phyloP scores from a whole-genome alignment of 1,139 yeast genomes.

The Yamadazyma aaseri region DNA sequence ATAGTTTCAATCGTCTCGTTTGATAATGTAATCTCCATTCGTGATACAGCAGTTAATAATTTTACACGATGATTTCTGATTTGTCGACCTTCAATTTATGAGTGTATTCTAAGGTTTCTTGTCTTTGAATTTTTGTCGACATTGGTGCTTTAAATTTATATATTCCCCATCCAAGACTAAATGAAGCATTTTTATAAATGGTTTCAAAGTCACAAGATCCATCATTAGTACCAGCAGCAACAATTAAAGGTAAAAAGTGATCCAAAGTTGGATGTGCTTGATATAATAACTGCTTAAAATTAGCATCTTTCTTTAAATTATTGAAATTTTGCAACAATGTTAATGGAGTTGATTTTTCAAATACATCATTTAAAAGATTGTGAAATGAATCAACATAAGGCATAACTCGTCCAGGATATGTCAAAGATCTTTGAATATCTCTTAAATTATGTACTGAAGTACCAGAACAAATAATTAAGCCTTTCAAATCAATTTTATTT shows the following conservation, averaged over 20 bases:
- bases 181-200: conserved; percentile 42
- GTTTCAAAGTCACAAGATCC: conserved; percentile 38
- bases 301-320: conserved; percentile 25
- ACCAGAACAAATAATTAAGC: conserved; percentile 61
- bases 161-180: conserved; percentile 67
- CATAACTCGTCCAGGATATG: conserved; percentile 23
- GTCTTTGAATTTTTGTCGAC: no score
- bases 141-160: conserved; percentile 38
- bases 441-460: conserved; percentile 76
- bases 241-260: conserved; percentile 69
- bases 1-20: no score
- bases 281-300: conserved; percentile 33
- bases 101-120: no score
- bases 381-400: conserved; percentile 40
- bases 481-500: conserved; percentile 35
- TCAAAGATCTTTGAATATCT: conserved; percentile 39
- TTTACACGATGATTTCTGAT: not conserved
- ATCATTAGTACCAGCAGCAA: conserved; percentile 59
- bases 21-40: no score
- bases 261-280: conserved; percentile 74
- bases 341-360: conserved; percentile 18
- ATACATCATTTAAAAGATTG: conserved; percentile 12
- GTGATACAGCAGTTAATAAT: not conserved
- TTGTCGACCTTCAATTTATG: no score
- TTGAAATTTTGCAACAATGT: conserved; percentile 28